Conservation (phyloP, 1,139 yeast genomes). For the Zygosaccharomyces pseudobailii region DNA sequence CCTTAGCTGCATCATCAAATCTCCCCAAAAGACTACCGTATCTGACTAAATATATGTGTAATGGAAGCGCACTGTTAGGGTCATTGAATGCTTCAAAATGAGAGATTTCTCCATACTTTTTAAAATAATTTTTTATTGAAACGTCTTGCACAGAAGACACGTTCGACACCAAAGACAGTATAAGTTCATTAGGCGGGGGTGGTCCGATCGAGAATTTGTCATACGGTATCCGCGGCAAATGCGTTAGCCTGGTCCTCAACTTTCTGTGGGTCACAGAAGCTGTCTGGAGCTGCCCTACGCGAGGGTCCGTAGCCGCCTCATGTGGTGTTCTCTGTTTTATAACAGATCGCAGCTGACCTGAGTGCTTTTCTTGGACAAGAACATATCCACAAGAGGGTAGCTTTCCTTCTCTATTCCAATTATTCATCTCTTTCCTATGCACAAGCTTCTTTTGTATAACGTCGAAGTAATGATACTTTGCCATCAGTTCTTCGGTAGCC, state of each 20-base stretch:
- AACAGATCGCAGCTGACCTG: slow-evolving; percentile 39
- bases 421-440: slow-evolving; percentile 22
- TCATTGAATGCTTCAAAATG: slow-evolving; percentile 62
- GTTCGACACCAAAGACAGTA: slow-evolving; percentile 60
- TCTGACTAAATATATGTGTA: slow-evolving; percentile 65
- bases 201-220: slow-evolving; percentile 75
- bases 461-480: slow-evolving; percentile 32
- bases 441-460: slow-evolving; percentile 18
- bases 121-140: slow-evolving; percentile 48
- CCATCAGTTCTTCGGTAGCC: slow-evolving; percentile 18
- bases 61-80: slow-evolving; percentile 72
- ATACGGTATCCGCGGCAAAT: slow-evolving; percentile 50
- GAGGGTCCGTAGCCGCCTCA: slow-evolving; percentile 38
- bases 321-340: slow-evolving; percentile 22
- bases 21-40: slow-evolving; percentile 52
- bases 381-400: slow-evolving; percentile 58
- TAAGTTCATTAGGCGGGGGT: slow-evolving; percentile 65
- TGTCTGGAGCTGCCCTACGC: slow-evolving; percentile 17
- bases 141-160: slow-evolving; percentile 34
- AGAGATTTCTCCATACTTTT: slow-evolving; percentile 55
- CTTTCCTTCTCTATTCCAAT: slow-evolving; percentile 24
- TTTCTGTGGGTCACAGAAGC: slow-evolving; percentile 30
- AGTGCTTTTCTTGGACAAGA: slow-evolving; percentile 37
- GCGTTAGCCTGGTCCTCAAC: slow-evolving; percentile 37
- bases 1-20: slow-evolving; percentile 40